phyloP scores from a whole-genome alignment of 768 basidiomycete genomes.

The Hortiboletus flavorubellus region DNA sequence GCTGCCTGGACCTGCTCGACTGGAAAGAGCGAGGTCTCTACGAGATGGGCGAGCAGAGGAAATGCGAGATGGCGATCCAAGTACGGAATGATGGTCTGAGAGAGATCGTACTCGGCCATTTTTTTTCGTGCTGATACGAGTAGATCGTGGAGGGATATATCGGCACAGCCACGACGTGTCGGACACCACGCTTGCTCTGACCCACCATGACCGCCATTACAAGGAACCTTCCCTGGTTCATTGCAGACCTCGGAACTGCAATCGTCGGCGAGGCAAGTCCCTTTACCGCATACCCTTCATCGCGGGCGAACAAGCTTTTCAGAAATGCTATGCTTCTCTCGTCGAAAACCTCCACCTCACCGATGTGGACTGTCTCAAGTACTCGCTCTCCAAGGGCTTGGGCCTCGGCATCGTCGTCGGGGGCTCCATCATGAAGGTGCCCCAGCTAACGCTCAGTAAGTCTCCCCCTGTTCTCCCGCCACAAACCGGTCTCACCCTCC shows the following conservation, averaged over 20 bases:
- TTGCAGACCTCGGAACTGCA: constrained; percentile 76
- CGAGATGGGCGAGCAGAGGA: constrained; percentile 87
- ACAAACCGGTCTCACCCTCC: background rate
- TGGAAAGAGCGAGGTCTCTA: constrained; percentile 71
- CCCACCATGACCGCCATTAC: constrained; percentile 71
- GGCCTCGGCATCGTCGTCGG: constrained; percentile 91
- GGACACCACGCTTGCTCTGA: constrained; percentile 1
- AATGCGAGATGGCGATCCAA: constrained; percentile 94
- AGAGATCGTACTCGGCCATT: constrained; percentile 91
- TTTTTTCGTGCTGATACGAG: constrained; percentile 9
- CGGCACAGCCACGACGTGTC: constrained; percentile 25
- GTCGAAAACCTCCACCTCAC: constrained; percentile 79
- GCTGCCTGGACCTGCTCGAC: constrained; percentile 78
- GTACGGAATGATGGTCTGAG: constrained; percentile 86
- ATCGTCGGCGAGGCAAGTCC: constrained; percentile 72
- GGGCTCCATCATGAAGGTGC: constrained; percentile 94
- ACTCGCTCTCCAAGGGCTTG: constrained; percentile 86
- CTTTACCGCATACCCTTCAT: background rate
- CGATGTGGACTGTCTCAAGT: constrained; percentile 85
- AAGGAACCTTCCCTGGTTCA: constrained; percentile 79
- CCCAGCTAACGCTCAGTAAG: constrained; percentile 85
- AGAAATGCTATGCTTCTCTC: constrained; percentile 91
- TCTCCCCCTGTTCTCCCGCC: background rate
- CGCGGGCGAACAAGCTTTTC: background rate
- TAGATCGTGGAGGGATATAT: constrained; percentile 2